A percentile compares a stretch with the other conserved stretches of the same genome.
Evolutionary conservation across 192 early-diverging fungal genomes (phyloP).

Genomic region (Coemansia erecta): DNA sequence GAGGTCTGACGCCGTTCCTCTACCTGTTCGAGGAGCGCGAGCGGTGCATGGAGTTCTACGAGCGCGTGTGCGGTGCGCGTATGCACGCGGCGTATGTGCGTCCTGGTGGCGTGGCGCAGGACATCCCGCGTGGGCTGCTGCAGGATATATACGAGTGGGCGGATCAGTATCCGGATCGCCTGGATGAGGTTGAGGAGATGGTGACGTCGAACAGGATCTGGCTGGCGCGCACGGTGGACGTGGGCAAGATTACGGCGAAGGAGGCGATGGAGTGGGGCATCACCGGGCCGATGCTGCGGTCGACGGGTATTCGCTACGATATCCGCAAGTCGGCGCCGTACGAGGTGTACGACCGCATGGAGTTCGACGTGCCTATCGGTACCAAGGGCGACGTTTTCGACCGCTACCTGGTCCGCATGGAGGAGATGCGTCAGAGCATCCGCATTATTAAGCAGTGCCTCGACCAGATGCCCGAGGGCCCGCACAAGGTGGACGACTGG

Average conservation of each 20-base stretch:
- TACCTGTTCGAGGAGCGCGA: constrained; percentile 99
- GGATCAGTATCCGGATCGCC: constrained; percentile 78
- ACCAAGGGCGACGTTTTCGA: constrained; percentile 95
- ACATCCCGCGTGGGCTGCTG: constrained; percentile 89
- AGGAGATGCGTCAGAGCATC: constrained; percentile 97
- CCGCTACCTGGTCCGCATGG: constrained; percentile 93
- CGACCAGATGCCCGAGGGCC: constrained; percentile 92
- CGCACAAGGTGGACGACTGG: constrained; percentile 93
- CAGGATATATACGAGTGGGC: constrained; percentile 97
- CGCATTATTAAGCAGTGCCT: constrained; percentile 95
- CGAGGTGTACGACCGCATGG: constrained; percentile 91
- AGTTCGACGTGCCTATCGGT: constrained; percentile 97
- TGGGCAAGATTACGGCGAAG: constrained; percentile 84
- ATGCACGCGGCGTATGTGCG: constrained; percentile 98
- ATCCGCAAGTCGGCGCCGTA: constrained; percentile 91
- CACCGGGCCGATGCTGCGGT: constrained; percentile 94
- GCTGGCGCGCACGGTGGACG: constrained; percentile 80
- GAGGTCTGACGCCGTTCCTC: constrained; percentile 96
- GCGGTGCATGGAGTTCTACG: constrained; percentile 99
- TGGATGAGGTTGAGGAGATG: constrained; percentile 95
- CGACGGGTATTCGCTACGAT: constrained; percentile 91
- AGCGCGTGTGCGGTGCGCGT: constrained; percentile 96
- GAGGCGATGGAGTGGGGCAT: constrained; percentile 91
- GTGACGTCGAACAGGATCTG: constrained; percentile 93
- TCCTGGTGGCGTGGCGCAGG: constrained; percentile 91